A percentile compares a stretch with the other conserved stretches of the same genome.
These are phyloP conservation scores for Pisolithus microcarpus DNA, from an alignment of 768 basidiomycete genomes.

Conservation along the genomic window DNA sequence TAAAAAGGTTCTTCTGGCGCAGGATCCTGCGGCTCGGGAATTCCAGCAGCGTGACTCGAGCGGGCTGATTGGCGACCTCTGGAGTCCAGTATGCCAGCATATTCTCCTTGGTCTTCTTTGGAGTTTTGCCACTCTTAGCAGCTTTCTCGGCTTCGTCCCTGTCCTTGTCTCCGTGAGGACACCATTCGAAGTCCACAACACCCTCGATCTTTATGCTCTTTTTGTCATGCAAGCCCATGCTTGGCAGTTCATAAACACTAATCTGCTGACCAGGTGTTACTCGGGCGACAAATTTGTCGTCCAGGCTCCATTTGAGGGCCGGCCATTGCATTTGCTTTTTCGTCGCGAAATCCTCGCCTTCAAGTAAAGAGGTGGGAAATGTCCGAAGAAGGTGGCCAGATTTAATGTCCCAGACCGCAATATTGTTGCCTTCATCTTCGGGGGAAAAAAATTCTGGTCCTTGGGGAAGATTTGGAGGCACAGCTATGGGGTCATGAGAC, in stretches of 20 bases:
- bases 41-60: conserved; percentile 86
- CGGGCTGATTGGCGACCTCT: conserved; percentile 93
- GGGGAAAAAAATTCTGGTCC: conserved; percentile 83
- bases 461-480: conserved; percentile 72
- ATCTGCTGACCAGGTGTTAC: conserved; percentile 89
- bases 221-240: conserved; percentile 91
- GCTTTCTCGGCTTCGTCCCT: conserved; percentile 55
- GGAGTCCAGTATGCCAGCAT: conserved; percentile 98
- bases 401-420: conserved; percentile 99
- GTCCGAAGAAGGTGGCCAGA: conserved; percentile 88
- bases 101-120: conserved; percentile 75
- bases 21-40: conserved; percentile 81
- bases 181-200: conserved; percentile 98
- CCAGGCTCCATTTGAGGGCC: conserved; percentile 92
- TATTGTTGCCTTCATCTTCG: conserved; percentile 93
- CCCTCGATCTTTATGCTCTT: conserved; percentile 97
- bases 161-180: conserved; percentile 86
- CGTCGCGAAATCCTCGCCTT: conserved; percentile 46
- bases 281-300: conserved; percentile 91
- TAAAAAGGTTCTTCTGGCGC: conserved; percentile 95
- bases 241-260: conserved; percentile 91
- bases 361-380: conserved; percentile 62
- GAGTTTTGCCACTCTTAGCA: conserved; percentile 35
- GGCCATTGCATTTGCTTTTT: conserved; percentile 94
- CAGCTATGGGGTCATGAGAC: conserved; percentile 89